phyloP scores from a whole-genome alignment of 306 rosid genomes.

The Prunus mongolica region DNA sequence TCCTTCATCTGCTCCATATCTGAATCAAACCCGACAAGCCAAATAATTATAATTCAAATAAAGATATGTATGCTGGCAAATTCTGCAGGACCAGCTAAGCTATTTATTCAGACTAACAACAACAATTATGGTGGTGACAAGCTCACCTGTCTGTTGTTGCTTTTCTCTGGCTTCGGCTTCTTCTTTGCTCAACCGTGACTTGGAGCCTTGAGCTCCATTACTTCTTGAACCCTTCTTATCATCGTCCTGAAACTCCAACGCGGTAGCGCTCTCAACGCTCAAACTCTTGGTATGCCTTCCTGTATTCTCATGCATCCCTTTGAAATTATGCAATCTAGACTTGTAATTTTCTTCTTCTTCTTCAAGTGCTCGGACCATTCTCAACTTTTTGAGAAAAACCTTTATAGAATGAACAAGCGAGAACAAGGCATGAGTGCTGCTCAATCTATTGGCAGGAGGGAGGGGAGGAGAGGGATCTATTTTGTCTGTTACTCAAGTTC shows the following conservation, averaged over 20 bases:
- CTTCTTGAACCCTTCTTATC: slow-evolving; percentile 24
- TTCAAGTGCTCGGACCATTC: slow-evolving; percentile 32
- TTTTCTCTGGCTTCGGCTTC: slow-evolving; percentile 57
- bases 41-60: background rate
- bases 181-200: slow-evolving; percentile 35
- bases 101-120: background rate
- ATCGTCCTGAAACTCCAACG: slow-evolving; percentile 34
- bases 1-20: slow-evolving; percentile 94
- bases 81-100: background rate
- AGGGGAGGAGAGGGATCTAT: slow-evolving; percentile 11
- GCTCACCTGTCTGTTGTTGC: slow-evolving; percentile 38
- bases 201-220: slow-evolving; percentile 38
- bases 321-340: slow-evolving; percentile 30
- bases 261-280: slow-evolving; percentile 48
- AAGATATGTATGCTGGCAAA: background rate
- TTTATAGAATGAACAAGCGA: slow-evolving; percentile 8
- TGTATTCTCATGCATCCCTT: slow-evolving; percentile 22
- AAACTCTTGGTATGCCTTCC: slow-evolving; percentile 63
- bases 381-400: slow-evolving; percentile 21
- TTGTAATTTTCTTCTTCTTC: slow-evolving; percentile 28
- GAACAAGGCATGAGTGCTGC: slow-evolving; percentile 11
- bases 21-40: slow-evolving; percentile 40
- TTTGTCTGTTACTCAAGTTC: slow-evolving; percentile 13
- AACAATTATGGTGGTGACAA: background rate
- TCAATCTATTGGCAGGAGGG: background rate